Base-by-base conservation (phyloP, 805 yeast genomes). In the Suhomyces sp. region DNA sequence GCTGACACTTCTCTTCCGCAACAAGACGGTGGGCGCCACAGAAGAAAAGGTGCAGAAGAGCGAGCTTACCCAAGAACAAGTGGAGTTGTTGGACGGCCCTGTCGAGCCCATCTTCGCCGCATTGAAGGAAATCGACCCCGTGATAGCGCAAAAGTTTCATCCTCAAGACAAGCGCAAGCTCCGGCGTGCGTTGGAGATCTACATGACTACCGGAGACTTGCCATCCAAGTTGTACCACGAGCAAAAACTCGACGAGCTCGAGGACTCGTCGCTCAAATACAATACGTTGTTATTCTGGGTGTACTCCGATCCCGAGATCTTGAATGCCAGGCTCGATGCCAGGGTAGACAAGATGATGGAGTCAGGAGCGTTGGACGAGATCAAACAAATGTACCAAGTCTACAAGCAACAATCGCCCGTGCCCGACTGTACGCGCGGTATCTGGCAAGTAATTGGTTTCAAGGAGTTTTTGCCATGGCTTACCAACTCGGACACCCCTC, bases 401-500 rank as follows among this genome's bases (percentile, higher is more conserved):
- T 86, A 79, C 46, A 58, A 71, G 5, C 46, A 51, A 0, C 67
- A 66, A 9, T 44, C 51, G 6, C 68, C 67, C 0, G 65, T 61
- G 22, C 83, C 87, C 8, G 84, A 78, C 53, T 70, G 82, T 52
- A 87, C 87, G 50, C 74, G 79, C 53, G 98, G 98, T 2, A 80
- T 93, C 0, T 91, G 91, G 91, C 98, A 94, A 70, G 97, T 89
- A 1, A 89, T 93, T 62, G 98, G 98, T 1, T 94, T 89, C 69
- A 89, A 90, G 65, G 97, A 90, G 63, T 90, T 90, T 63, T 63
- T 89, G 36, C 93, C 96, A 1, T 90, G 88, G 87, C 60, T 83
- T 23, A 65, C 66, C 51, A 15, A 24, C 45, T 8, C 38, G 13
- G 17, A 6, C 6, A 5, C n/a, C 1, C 17, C 27, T 5, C 31